phyloP scores from a whole-genome alignment of 139 green algal species.

The Astrephomene gubernaculifera region DNA sequence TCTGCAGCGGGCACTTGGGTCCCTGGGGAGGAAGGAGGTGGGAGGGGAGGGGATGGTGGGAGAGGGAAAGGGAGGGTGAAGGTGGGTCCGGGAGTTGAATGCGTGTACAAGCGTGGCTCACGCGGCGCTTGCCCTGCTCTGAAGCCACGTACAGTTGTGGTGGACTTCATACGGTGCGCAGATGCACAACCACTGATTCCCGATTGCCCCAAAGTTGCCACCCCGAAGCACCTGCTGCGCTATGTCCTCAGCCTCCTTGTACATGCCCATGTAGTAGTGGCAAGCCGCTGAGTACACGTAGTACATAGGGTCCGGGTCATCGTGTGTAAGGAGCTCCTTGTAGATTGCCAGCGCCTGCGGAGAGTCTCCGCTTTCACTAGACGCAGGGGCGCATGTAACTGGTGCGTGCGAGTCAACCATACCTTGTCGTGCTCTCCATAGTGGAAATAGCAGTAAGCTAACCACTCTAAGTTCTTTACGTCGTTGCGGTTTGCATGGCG shows the following conservation, averaged over 20 bases:
- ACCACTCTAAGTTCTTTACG: conserved; percentile 73
- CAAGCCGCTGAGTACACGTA: conserved; percentile 78
- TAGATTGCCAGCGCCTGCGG: conserved; percentile 76
- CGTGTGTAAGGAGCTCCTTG: conserved; percentile 68
- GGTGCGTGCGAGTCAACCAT: neutral
- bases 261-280: conserved; percentile 83
- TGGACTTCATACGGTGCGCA: too few relatives aligned
- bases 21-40: conserved; percentile 50
- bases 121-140: too few relatives aligned
- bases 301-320: conserved; percentile 76
- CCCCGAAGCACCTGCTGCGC: conserved; percentile 66
- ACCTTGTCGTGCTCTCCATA: conserved; percentile 85
- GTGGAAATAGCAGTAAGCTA: conserved; percentile 86
- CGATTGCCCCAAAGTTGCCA: neutral
- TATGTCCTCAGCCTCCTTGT: conserved; percentile 70
- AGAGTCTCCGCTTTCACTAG: too few relatives aligned
- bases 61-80: neutral
- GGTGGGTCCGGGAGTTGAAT: too few relatives aligned
- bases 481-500: conserved; percentile 60
- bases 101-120: too few relatives aligned
- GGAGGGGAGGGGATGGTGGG: neutral
- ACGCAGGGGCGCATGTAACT: conserved; percentile 22
- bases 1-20: conserved; percentile 70
- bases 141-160: too few relatives aligned
- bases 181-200: too few relatives aligned